phyloP scores from a whole-genome alignment of 306 rosid species.

The Leucaena leucocephala region DNA sequence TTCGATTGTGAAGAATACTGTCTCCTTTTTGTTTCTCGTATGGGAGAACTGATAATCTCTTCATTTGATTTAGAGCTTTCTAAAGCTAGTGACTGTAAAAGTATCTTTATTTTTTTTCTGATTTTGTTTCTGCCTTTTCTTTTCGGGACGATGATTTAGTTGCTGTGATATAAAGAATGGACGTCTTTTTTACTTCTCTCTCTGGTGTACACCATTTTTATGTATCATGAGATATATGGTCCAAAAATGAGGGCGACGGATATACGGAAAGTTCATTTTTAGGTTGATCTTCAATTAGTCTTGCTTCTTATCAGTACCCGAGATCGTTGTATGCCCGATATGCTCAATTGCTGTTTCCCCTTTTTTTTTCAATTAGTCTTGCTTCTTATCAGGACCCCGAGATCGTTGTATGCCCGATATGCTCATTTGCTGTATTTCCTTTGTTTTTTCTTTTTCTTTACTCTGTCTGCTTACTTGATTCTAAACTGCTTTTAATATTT shows the following conservation, averaged over 20 bases:
- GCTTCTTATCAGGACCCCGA: no score
- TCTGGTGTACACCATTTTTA: neutral
- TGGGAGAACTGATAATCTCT: neutral
- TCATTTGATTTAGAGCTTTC: neutral
- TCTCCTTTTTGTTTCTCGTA: neutral
- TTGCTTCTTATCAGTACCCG: neutral
- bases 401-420: neutral
- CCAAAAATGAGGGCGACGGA: slow-evolving; percentile 5
- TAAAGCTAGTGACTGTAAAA: neutral
- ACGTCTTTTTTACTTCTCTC: neutral
- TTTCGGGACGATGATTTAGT: neutral
- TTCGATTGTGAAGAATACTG: slow-evolving; percentile 29
- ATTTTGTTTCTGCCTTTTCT: neutral
- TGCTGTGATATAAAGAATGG: neutral
- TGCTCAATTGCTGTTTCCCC: no score
- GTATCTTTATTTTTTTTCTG: neutral
- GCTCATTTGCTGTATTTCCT: neutral
- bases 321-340: neutral
- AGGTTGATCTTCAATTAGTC: slow-evolving; percentile 33
- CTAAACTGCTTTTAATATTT: neutral
- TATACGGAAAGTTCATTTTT: slow-evolving; percentile 16
- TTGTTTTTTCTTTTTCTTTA: neutral
- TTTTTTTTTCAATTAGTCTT: no score
- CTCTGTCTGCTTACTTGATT: neutral
- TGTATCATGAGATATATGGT: neutral